Base-by-base conservation (phyloP, 345 rosid genomes). In the Physaria fendleri region DNA sequence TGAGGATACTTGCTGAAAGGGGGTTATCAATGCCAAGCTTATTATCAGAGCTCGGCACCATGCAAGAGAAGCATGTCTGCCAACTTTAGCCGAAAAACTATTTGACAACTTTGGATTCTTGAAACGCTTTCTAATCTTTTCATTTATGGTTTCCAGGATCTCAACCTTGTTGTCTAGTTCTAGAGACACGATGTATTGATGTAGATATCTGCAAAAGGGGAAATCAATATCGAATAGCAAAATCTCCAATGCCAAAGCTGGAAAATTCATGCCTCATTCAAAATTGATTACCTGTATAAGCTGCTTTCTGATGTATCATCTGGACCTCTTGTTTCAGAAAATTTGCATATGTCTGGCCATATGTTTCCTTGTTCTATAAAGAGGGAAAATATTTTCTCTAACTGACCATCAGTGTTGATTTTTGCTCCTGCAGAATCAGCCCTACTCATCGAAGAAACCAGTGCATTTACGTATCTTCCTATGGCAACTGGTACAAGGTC, bases 281-380 rank as follows among this genome's bases (percentile, higher is more conserved):
- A 45, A 52, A 40, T 12, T 28, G 56, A 50, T 69, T 83, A 89
- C 99, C 94, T 83, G 66, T 84, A 86, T 82, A 93, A 73, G 69
- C 71, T 81, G 77, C 72, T 79, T 67, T 93, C 99, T 35, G 95
- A 81, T 44, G 77, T 68, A 72, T 81, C 86, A 72, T 81, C 86
- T 43, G 84, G 65, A 68, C 82, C 79, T 62, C 58, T 80, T 59
- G 76, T 77, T 79, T 89, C 97, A 45, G 89, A 81, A 64, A 76
- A 74, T 74, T 71, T 74, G 77, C 89, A 79, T 47, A 89, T 73
- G 65, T 89, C 97, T 8, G 97, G 91, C 97, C 95, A 93, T 44
- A 87, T 56, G 75, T 69, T 81, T 55, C 99, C 99, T 59, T 93
- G 99, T 64, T 93, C 99, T 79, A 87, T 76, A 71, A 93, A 93